Evolutionary conservation across 2,329 filamentous ascomycete genomes (phyloP).

Genomic region (Paecilomyces sp.): DNA sequence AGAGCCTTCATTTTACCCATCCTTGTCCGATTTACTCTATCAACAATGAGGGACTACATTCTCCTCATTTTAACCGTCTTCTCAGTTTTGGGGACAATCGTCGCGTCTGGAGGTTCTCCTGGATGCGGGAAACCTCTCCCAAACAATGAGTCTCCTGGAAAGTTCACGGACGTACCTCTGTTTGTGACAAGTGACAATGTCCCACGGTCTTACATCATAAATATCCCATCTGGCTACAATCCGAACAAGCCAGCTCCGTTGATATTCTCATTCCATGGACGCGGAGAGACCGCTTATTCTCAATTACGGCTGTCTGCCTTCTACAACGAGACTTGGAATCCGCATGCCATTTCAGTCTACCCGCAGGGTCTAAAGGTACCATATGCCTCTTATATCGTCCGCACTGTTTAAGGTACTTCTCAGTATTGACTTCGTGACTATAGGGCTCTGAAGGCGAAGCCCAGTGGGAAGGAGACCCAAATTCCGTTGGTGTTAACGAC

Average conservation of each 20-base stretch:
- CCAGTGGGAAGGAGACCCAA: slow-evolving; percentile 39
- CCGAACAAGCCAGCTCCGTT: slow-evolving; percentile 23
- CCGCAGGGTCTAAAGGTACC: slow-evolving; percentile 33
- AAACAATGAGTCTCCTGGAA: background rate
- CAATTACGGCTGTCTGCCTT: slow-evolving; percentile 41
- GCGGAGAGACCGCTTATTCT: slow-evolving; percentile 33
- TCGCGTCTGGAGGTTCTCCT: background rate
- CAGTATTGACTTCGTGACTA: background rate
- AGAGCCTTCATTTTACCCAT: background rate
- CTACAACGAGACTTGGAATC: slow-evolving; percentile 37
- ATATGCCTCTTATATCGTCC: slow-evolving; percentile 14
- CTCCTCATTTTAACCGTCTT: background rate
- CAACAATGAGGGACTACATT: background rate
- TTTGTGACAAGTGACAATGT: background rate
- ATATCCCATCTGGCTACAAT: slow-evolving; percentile 28
- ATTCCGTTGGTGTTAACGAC: slow-evolving; percentile 33
- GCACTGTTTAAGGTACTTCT: background rate
- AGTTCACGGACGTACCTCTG: background rate
- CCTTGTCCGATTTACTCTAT: background rate
- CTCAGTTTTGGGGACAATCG: background rate
- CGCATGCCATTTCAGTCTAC: slow-evolving; percentile 40
- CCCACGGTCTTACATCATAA: slow-evolving; percentile 14
- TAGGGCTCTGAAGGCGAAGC: slow-evolving; percentile 19
- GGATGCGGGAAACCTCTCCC: background rate
- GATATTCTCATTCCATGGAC: background rate